These are phyloP conservation scores for Emericellopsis cladophorae DNA, from an alignment of 2,329 filamentous ascomycete genomes.

Conservation along the genomic window DNA sequence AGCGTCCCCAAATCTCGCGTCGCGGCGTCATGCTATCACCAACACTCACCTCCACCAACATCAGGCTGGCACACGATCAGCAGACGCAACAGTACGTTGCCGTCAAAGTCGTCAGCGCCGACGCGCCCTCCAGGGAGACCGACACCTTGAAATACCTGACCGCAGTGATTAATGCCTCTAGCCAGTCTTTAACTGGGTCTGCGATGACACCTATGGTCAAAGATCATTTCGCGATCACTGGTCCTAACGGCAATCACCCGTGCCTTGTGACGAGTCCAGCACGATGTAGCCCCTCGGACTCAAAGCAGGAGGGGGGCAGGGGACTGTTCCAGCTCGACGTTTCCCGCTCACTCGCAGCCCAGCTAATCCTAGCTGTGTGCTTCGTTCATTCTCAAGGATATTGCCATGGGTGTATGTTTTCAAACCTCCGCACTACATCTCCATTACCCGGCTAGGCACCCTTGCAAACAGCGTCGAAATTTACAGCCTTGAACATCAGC, in stretches of 20 bases:
- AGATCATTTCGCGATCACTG: slow-evolving; percentile 11
- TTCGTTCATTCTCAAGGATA: slow-evolving; percentile 14
- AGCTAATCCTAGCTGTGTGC: slow-evolving; percentile 15
- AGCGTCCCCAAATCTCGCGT: no score
- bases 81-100: slow-evolving; percentile 13
- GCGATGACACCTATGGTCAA: neutral
- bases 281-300: slow-evolving; percentile 11
- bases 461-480: no score
- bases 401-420: slow-evolving; percentile 15
- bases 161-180: no score
- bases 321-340: slow-evolving; percentile 13
- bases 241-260: slow-evolving; percentile 15
- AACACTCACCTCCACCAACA: no score
- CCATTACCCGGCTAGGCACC: neutral
- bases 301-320: neutral
- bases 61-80: slow-evolving; percentile 17
- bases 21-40: no score
- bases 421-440: neutral
- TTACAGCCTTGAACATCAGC: neutral
- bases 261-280: slow-evolving; percentile 12
- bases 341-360: slow-evolving; percentile 13
- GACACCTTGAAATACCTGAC: slow-evolving; percentile 7
- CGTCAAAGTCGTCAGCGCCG: slow-evolving; percentile 15
- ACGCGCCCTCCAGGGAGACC: slow-evolving; percentile 7
- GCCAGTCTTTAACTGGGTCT: slow-evolving; percentile 1